Base-by-base conservation (phyloP, 257 asterid genomes). In the Capsicum rhomboideum region DNA sequence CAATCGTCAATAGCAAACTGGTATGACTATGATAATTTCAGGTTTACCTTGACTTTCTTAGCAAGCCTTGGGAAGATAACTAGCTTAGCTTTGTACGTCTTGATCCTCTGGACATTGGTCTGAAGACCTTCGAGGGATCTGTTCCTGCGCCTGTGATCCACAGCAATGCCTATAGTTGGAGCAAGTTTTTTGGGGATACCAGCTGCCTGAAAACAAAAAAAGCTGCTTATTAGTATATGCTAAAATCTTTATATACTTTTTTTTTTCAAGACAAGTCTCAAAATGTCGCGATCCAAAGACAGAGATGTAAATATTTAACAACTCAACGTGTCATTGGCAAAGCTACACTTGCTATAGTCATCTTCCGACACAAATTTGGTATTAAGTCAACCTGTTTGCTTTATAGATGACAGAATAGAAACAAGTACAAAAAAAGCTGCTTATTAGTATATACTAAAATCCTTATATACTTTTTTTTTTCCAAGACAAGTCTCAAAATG, bases 341-440 rank as follows among this genome's bases (percentile, higher is more conserved):
- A 56, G 31, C 80, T 53, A 34, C 10, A 31, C 21, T 53, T 44
- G 8, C 21, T 82, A 14, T 72, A 34, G 89, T 84, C 86, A 86
- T n/a, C 64, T 56, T 56, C 64, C 14, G 14, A 56, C 64, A 56
- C 13, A 56, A 56, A 56, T n/a, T 56, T 56, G 64, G 29, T n/a
- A 56, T 56, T 56, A 56, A 20, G 40, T 34, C 40, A 56, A 56
- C 64, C 6, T 20, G n/a, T 56, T n/a, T 56, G 64, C 64, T n/a
- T 56, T 56, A 56, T n/a, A 56, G 91, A 90, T 90, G 92, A 86
- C 89, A 52, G 59, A 56, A 34, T 0, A 34, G 40, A 34, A 34
- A 34, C 40, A 5, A 34, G 40, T 34, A 34, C n/a, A n/a, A n/a
- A n/a, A n/a, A n/a, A n/a, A n/a, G n/a, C n/a, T n/a, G n/a, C n/a